A percentile compares a stretch with the other conserved stretches of the same genome.
Conservation (phyloP, 2,329 filamentous ascomycete genomes). For the Didymella segeticola region DNA sequence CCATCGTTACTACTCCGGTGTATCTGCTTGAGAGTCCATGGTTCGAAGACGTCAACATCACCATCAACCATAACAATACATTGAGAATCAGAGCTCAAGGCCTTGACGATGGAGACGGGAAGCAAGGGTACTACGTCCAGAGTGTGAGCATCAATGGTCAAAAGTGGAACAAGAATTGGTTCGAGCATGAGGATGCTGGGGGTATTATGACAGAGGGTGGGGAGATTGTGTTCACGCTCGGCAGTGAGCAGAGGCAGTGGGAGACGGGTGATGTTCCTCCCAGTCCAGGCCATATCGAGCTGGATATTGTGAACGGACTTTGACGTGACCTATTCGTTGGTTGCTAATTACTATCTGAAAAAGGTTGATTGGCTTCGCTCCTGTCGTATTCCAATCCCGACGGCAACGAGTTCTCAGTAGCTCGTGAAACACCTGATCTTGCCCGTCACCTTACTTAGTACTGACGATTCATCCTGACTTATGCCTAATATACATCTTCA, state of each 20-base stretch:
- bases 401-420: too few species aligned
- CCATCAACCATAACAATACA: constrained; percentile 44
- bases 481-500: too few species aligned
- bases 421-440: too few species aligned
- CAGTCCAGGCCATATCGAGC: constrained; percentile 41
- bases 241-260: constrained; percentile 36
- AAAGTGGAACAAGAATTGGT: constrained; percentile 62
- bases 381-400: too few species aligned
- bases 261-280: constrained; percentile 44
- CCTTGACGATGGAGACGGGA: constrained; percentile 50
- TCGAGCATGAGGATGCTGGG: constrained; percentile 58
- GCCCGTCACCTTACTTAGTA: too few species aligned
- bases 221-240: constrained; percentile 43
- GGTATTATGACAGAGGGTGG: constrained; percentile 45
- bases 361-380: too few species aligned
- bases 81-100: constrained; percentile 56
- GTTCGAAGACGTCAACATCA: constrained; percentile 51
- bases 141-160: constrained; percentile 61
- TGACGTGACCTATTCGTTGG: too few species aligned
- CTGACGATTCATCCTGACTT: too few species aligned
- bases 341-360: too few species aligned
- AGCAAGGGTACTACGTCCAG: constrained; percentile 60
- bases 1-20: constrained; percentile 56
- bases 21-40: constrained; percentile 57
- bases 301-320: constrained; percentile 22